Evolutionary conservation across 139 green algal genomes (phyloP).

Genomic region (Raphidocelis subcapitata): DNA sequence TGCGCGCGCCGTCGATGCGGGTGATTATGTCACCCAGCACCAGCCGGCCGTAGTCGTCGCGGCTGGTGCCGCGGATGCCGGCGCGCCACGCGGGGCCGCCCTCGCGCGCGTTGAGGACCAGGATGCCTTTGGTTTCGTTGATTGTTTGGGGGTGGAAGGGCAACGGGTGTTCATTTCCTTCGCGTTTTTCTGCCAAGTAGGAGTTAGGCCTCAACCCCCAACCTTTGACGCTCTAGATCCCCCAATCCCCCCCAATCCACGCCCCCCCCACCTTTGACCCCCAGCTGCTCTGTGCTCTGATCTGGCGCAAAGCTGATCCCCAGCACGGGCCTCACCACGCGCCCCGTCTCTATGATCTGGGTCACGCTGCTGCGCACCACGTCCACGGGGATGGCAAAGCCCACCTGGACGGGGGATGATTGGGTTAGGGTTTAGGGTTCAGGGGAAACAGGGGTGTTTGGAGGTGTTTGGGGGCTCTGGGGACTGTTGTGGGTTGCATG

Average conservation of each 20-base stretch:
- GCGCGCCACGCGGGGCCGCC: conserved; percentile 74
- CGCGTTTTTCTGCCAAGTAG: no score
- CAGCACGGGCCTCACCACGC: conserved; percentile 76
- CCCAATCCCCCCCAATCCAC: no score
- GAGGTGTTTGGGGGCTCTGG: no score
- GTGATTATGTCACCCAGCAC: conserved; percentile 89
- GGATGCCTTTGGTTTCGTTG: conserved; percentile 70
- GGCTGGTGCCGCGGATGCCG: conserved; percentile 69
- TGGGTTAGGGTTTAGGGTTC: no score
- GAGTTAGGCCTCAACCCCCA: no score
- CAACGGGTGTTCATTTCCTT: no score
- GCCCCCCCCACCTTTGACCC: conserved; percentile 60
- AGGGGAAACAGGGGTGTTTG: no score
- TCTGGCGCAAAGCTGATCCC: conserved; percentile 92
- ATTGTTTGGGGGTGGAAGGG: no score
- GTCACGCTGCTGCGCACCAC: conserved; percentile 43
- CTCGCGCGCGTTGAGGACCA: conserved; percentile 76
- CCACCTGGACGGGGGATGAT: conserved; percentile 9
- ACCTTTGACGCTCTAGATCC: no score
- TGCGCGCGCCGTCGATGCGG: conserved; percentile 51
- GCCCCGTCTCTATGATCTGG: conserved; percentile 74
- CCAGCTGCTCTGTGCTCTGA: conserved; percentile 60
- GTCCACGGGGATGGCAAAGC: conserved; percentile 42
- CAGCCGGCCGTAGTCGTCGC: conserved; percentile 73
- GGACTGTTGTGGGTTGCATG: no score